Conservation (phyloP, 1,284 basidiomycete genomes). For the Fomitopsis pinicola region DNA sequence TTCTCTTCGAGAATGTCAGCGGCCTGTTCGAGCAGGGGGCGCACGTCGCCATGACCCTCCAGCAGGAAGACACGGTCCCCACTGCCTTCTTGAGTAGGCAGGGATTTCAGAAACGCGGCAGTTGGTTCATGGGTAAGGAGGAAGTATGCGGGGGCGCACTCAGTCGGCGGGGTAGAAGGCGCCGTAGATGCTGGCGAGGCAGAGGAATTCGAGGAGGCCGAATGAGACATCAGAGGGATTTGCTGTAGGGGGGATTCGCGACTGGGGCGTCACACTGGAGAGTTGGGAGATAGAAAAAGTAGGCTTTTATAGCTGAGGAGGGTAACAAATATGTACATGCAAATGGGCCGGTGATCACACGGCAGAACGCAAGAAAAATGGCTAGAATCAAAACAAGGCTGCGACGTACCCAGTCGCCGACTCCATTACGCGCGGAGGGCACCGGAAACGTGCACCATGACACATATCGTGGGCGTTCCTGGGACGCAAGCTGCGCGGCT, state of each 20-base stretch:
- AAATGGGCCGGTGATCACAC: not conserved
- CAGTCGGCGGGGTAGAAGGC: slow-evolving; percentile 20
- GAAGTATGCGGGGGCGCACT: slow-evolving; percentile 11
- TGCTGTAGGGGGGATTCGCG: not conserved
- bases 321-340: slow-evolving; percentile 11
- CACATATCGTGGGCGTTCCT: not conserved
- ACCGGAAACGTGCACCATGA: not conserved
- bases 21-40: slow-evolving; percentile 14
- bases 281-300: not conserved
- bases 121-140: slow-evolving; percentile 16
- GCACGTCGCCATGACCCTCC: slow-evolving; percentile 13
- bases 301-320: not conserved
- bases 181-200: slow-evolving; percentile 14
- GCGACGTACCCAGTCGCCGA: not conserved
- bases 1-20: slow-evolving; percentile 17
- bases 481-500: not conserved
- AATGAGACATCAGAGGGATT: slow-evolving; percentile 7
- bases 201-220: slow-evolving; percentile 15
- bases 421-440: not conserved
- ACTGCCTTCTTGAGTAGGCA: slow-evolving; percentile 16
- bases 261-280: slow-evolving; percentile 1
- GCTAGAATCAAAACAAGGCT: not conserved
- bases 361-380: not conserved
- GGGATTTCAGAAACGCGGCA: slow-evolving; percentile 13
- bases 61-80: slow-evolving; percentile 20